Base-by-base conservation (phyloP, 495 filamentous ascomycete species). In the Immersiella caudata region DNA sequence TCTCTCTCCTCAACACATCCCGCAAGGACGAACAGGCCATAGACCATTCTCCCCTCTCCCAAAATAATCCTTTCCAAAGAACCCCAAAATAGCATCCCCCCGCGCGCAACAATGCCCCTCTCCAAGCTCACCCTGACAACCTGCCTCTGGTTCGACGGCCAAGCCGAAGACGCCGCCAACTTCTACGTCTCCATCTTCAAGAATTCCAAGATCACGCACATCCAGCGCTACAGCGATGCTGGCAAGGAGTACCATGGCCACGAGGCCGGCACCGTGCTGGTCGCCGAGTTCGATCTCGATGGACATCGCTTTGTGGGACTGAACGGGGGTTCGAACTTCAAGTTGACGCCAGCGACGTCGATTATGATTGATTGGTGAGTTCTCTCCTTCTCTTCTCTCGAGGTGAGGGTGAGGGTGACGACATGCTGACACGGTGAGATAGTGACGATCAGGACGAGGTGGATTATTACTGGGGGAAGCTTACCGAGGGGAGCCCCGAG, bases 81-180 rank as follows among this genome's bases (percentile, higher is more conserved):
- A 22, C 49, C 26, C 46, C 40, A 64, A 64, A 33, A 54, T 26
- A 64, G 49, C 50, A 24, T 26, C 20, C 52, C n/a, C 29, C 29
- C 25, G 36, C 25, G 14, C 24, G 14, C 18, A 51, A 66, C 14
- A 12, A 69, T 66, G 63, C 7, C 62, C 12, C 58, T 66, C 67
- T 57, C 6, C 64, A 60, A 60, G 9, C 67, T 71, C 46, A 68
- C 63, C 16, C 18, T 74, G 49, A 74, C 72, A 46, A 75, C 74
- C 22, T 79, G 73, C 65, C 76, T 81, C 64, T 80, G 79, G 79
- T 79, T 78, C 70, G 68, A 80, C 70, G 70, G 71, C 64, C 65
- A 77, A n/a, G 78, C 78, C 49, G 69, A 74, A 46, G 76, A 76
- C 51, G 79, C 78, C 16, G 77, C 77, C 65, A 69, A 73, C n/a